Evolutionary conservation across 805 yeast genomes (phyloP), one percentile per base, ranked within the genome.

Genomic region (Wickerhamia fluorescens): DNA sequence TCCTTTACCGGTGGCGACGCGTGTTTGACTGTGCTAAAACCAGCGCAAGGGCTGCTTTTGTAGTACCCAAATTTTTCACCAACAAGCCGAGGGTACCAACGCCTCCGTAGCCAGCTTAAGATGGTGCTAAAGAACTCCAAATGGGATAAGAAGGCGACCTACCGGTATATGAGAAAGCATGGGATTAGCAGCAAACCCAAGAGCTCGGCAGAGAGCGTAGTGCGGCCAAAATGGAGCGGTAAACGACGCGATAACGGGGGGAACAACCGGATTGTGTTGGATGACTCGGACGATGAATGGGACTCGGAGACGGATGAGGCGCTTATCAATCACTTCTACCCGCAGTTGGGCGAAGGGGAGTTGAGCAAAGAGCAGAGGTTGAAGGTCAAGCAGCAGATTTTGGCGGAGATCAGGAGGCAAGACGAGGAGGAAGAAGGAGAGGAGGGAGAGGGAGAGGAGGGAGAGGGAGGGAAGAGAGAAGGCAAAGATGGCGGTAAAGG

Each of bases 101-200:
- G n/a, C n/a, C n/a, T n/a, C n/a, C n/a, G n/a, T n/a, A n/a, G n/a
- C n/a, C n/a, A n/a, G n/a, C n/a, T n/a, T n/a, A n/a, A n/a, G 8
- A 63, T 63, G 70, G 70, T 63, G 27, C 42, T 63, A 29, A 58
- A 62, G 42, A 59, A 63, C 36, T 46, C 56, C 9, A 63, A 62
- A 45, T 63, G 68, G 64, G 69, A 63, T 41, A 55, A 54, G 34
- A 60, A 58, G 45, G 67, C 69, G 26, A 64, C 58, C 38, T 33
- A 43, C 35, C 44, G 46, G 35, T 63, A 58, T 33, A 46, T 59
- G 49, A 52, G 49, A 36, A 64, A 64, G 37, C 70, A 64, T 41
- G 66, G 65, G n/a, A 29, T 39, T 12, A 25, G 24, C 14, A 44
- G 60, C 16, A 24, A 29, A 6, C 35, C 31, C 14, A 34, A 32